These are phyloP conservation scores for Lathyrus tuberosus DNA, from an alignment of 306 rosid species.

Conservation along the genomic window DNA sequence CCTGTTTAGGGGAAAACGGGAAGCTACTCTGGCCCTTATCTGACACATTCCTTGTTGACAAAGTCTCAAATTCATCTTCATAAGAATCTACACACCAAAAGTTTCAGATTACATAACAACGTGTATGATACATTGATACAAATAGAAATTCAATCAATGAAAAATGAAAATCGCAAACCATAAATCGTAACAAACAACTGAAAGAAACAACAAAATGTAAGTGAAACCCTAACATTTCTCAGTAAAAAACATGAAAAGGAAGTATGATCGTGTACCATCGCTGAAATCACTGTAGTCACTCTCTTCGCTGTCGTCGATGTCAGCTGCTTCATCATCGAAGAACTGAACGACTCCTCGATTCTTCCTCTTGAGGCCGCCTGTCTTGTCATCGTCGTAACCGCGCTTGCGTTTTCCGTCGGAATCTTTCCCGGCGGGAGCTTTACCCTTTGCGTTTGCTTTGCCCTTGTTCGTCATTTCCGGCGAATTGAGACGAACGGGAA, in stretches of 20 bases:
- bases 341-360: constrained; percentile 65
- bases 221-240: constrained; percentile 41
- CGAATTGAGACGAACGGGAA: constrained; percentile 20
- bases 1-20: constrained; percentile 77
- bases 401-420: constrained; percentile 55
- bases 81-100: constrained; percentile 49
- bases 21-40: constrained; percentile 47
- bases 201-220: constrained; percentile 29
- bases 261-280: constrained; percentile 45
- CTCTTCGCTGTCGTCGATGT: constrained; percentile 45
- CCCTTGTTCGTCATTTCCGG: constrained; percentile 61
- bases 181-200: not conserved
- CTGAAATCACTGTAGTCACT: constrained; percentile 53
- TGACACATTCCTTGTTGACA: constrained; percentile 43
- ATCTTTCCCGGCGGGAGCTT: constrained; percentile 58
- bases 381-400: constrained; percentile 44
- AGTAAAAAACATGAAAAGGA: not conserved
- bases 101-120: constrained; percentile 11
- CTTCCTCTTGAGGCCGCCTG: constrained; percentile 53
- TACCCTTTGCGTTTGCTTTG: constrained; percentile 58
- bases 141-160: not conserved
- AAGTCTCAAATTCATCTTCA: constrained; percentile 56
- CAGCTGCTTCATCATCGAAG: constrained; percentile 65
- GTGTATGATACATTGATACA: not conserved
- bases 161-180: constrained; percentile 1